Evolutionary conservation across 768 basidiomycete genomes (phyloP).

Genomic region (Leccinum subgranulosum): DNA sequence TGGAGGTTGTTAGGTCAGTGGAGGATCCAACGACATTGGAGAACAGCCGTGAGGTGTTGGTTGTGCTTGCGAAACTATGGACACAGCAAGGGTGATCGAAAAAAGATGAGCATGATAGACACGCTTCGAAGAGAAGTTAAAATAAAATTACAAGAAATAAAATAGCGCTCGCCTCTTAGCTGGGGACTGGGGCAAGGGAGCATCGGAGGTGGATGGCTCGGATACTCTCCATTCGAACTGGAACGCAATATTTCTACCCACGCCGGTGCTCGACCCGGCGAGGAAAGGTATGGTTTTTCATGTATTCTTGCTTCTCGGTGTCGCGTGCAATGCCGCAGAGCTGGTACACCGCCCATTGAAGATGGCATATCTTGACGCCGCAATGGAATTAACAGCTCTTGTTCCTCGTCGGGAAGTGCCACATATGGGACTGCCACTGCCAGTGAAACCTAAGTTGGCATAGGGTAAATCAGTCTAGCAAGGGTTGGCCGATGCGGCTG

Average conservation of each 20-base stretch:
- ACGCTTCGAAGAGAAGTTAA: constrained; percentile 1
- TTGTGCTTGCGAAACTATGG: constrained; percentile 15
- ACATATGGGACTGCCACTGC: too few species aligned
- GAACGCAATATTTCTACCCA: too few species aligned
- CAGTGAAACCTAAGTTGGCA: too few species aligned
- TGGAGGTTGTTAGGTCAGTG: constrained; percentile 37
- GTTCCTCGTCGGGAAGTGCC: too few species aligned
- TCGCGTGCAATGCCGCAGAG: not conserved
- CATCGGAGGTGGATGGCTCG: not conserved
- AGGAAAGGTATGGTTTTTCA: not conserved
- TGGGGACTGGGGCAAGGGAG: not conserved
- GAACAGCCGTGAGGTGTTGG: not conserved
- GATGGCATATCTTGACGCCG: too few species aligned
- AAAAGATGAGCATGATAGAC: constrained; percentile 3
- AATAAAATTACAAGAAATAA: constrained; percentile 8
- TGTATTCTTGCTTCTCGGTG: too few species aligned
- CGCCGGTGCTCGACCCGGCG: not conserved
- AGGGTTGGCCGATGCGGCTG: not conserved
- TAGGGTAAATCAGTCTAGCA: not conserved
- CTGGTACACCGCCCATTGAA: not conserved
- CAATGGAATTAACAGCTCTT: too few species aligned
- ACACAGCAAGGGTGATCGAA: constrained; percentile 8
- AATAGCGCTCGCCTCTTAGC: not conserved
- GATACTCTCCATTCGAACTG: too few species aligned
- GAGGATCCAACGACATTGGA: constrained; percentile 13